Base-by-base conservation (phyloP, 2,329 filamentous ascomycete species). In the Ophiostoma perfectum region DNA sequence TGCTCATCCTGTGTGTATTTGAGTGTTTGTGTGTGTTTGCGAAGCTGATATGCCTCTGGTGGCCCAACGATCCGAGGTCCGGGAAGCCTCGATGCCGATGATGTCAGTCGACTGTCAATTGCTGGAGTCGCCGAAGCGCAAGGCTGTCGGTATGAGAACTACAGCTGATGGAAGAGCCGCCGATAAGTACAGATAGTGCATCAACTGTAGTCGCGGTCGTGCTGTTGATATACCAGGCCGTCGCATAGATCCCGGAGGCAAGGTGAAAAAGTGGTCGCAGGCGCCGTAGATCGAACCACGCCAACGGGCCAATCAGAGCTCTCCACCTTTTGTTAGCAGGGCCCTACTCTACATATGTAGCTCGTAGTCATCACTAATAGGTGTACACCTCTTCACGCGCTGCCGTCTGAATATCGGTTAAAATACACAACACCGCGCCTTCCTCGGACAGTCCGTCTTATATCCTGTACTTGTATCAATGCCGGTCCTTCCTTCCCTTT, bases 1-100 rank as follows among this genome's bases (percentile, higher is more conserved):
- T 69, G 72, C 74, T 75, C 74, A 75, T 75, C 5, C 47, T 64
- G 62, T n/a, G 39, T 44, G 14, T 5, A 5, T 18, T 14, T 16
- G 58, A 16, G 5, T 49, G 47, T 49, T 6, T 49, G 12, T 27
- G 27, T 27, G 27, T 27, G 27, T 27, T 27, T 27, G 27, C 27
- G 27, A 27, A n/a, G 16, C 47, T 49, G 14, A n/a, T n/a, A 6
- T 14, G 12, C 9, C n/a, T 55, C 16, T n/a, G 47, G 16, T 55
- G 18, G 49, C 12, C n/a, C 7, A 2, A 18, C 42, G 18, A 27
- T 9, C 49, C 49, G 18, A n/a, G n/a, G 49, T 12, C 6, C n/a
- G 7, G 49, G 3, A 11, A 18, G 49, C 14, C 38, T 42, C 27
- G 36, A 42, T 41, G 38, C 16, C 5, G 14, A 27, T n/a, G 16